phyloP scores from a whole-genome alignment of 495 filamentous ascomycete species.

The Talaromyces ruber region DNA sequence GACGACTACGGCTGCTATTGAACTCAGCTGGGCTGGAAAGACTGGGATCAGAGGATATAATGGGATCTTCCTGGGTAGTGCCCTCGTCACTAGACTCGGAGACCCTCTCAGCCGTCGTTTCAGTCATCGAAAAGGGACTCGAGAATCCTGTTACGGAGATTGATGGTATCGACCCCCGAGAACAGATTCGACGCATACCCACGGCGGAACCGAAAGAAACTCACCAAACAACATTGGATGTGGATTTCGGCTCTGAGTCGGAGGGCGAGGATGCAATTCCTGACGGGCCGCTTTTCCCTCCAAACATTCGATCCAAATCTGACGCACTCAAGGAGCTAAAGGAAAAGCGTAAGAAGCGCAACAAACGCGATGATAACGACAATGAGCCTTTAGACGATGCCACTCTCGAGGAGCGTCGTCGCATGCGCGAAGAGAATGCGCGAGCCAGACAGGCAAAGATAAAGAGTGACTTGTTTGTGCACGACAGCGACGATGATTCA shows the following conservation, averaged over 20 bases:
- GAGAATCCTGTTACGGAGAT: constrained; percentile 65
- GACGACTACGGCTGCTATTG: constrained; percentile 84
- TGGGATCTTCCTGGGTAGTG: constrained; percentile 71
- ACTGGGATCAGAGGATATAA: constrained; percentile 59
- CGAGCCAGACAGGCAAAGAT: constrained; percentile 62
- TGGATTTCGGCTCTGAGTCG: constrained; percentile 56
- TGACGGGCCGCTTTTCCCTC: constrained; percentile 64
- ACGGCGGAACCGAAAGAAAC: constrained; percentile 32
- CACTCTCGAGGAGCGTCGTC: constrained; percentile 39
- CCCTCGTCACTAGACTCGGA: constrained; percentile 55
- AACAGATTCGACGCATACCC: constrained; percentile 66
- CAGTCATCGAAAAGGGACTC: constrained; percentile 61
- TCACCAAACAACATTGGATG: constrained; percentile 22
- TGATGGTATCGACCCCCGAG: constrained; percentile 56
- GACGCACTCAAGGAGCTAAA: constrained; percentile 41
- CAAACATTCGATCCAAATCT: constrained; percentile 36
- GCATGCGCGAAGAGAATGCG: constrained; percentile 46
- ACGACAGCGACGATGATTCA: constrained; percentile 72
- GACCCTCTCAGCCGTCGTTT: constrained; percentile 51
- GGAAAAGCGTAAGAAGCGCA: constrained; percentile 43
- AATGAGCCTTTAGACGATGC: constrained; percentile 40
- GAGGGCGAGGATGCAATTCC: constrained; percentile 47
- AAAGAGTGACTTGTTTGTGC: constrained; percentile 76
- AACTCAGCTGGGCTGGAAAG: constrained; percentile 62
- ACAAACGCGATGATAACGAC: constrained; percentile 21